Evolutionary conservation across 2,329 filamentous ascomycete species (phyloP).

Genomic region (Colletotrichum sublineola): DNA sequence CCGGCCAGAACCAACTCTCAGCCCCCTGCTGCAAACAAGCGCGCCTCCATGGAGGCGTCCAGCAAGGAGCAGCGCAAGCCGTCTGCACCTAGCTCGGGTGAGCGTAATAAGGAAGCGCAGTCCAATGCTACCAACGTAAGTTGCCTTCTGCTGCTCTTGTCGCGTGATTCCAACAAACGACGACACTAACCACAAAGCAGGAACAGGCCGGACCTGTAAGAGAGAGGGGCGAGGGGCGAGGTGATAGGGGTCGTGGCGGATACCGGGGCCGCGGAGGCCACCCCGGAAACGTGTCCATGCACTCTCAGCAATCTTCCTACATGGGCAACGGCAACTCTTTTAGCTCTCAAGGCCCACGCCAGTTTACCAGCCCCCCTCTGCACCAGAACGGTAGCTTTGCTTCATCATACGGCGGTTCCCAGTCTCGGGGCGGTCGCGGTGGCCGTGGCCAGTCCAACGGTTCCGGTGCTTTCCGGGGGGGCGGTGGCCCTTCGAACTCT

Average conservation of each 20-base stretch:
- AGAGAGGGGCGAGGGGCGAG: constrained; percentile 53
- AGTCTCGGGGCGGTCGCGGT: constrained; percentile 38
- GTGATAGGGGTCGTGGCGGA: constrained; percentile 58
- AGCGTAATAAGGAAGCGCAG: constrained; percentile 53
- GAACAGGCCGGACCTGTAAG: constrained; percentile 46
- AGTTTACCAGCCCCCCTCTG: constrained; percentile 59
- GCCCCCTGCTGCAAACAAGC: constrained; percentile 57
- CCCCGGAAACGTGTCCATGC: constrained; percentile 49
- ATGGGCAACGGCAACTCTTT: constrained; percentile 52
- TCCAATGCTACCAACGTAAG: constrained; percentile 29
- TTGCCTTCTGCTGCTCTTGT: not conserved
- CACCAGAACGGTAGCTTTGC: constrained; percentile 51
- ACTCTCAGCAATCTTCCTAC: constrained; percentile 52
- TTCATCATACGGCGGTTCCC: constrained; percentile 32
- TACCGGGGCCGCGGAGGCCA: constrained; percentile 62
- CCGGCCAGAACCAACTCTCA: constrained; percentile 53
- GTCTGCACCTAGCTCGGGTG: constrained; percentile 46
- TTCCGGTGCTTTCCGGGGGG: constrained; percentile 34
- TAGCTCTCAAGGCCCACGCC: constrained; percentile 48
- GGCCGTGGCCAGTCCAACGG: constrained; percentile 37
- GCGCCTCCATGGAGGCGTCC: constrained; percentile 57
- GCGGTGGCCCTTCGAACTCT: constrained; percentile 38
- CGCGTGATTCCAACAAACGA: constrained; percentile 40
- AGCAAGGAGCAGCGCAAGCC: constrained; percentile 63
- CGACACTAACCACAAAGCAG: constrained; percentile 40